Evolutionary conservation across 768 basidiomycete species (phyloP).

Genomic region (Leccinellum rugosiceps): DNA sequence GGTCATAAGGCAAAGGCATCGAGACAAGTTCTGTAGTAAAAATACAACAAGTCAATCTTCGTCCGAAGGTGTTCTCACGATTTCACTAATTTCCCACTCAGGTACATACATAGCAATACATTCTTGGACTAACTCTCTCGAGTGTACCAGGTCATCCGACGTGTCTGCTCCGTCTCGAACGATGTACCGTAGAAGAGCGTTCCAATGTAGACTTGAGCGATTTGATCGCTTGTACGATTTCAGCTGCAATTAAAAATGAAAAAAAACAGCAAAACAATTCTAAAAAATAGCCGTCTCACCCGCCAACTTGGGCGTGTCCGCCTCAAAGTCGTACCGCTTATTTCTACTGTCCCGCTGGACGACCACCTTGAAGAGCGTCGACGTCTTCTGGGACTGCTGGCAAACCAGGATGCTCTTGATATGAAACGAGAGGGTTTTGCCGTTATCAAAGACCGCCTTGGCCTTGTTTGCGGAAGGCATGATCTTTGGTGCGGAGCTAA

Average conservation of each 20-base stretch:
- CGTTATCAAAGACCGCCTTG: constrained; percentile 82
- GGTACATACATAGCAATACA: no score
- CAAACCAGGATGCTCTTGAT: constrained; percentile 83
- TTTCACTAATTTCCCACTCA: no score
- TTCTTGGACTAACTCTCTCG: no score
- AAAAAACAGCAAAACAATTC: background rate
- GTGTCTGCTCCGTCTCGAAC: constrained; percentile 61
- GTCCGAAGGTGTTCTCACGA: no score
- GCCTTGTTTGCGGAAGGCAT: constrained; percentile 81
- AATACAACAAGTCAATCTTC: no score
- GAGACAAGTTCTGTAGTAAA: background rate
- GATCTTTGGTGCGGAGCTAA: constrained; percentile 49
- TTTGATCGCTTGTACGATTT: constrained; percentile 75
- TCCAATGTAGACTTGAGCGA: constrained; percentile 63
- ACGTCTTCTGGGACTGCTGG: constrained; percentile 77
- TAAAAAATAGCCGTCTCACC: constrained; percentile 41
- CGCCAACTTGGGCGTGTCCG: constrained; percentile 78
- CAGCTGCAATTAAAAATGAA: constrained; percentile 40
- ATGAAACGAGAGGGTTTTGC: constrained; percentile 90
- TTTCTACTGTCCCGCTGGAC: constrained; percentile 70
- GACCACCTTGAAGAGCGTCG: constrained; percentile 85
- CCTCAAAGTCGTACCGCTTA: constrained; percentile 97
- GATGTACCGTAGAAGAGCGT: constrained; percentile 58
- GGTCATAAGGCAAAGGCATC: constrained; percentile 72
- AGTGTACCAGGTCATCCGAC: constrained; percentile 39